These are phyloP conservation scores for Phytopythium mirpurense DNA, from an alignment of 352 stramenopile genomes.

Conservation along the genomic window DNA sequence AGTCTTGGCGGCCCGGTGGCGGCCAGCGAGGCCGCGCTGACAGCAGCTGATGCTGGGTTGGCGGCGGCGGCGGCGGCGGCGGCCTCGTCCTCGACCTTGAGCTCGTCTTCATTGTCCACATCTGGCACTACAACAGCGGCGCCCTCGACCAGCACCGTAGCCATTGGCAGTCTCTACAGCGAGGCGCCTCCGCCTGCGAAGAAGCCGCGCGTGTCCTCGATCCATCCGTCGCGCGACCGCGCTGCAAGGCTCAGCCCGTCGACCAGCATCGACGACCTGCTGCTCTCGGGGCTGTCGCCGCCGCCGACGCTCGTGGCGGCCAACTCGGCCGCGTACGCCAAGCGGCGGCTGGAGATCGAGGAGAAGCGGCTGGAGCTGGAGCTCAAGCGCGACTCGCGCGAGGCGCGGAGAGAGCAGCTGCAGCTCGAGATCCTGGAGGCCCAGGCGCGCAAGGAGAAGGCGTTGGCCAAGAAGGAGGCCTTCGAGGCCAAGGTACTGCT, in stretches of 20 bases:
- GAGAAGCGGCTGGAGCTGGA: conserved; percentile 53
- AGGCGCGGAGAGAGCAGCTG: conserved; percentile 31
- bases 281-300: conserved; percentile 2
- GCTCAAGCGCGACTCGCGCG: conserved; percentile 31
- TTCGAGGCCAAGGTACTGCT: conserved; percentile 42
- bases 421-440: conserved; percentile 43
- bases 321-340: conserved; percentile 16
- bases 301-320: neutral
- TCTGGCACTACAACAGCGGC: too few relatives aligned
- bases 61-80: neutral
- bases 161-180: neutral
- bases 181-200: conserved; percentile 9
- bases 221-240: conserved; percentile 1
- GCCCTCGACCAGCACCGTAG: neutral
- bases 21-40: neutral
- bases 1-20: neutral
- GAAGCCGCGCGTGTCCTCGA: conserved; percentile 12
- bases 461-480: conserved; percentile 34
- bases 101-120: too few relatives aligned
- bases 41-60: neutral
- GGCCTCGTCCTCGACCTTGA: neutral
- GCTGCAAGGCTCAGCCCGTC: neutral
- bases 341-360: conserved; percentile 44
- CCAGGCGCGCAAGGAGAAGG: conserved; percentile 30
- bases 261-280: conserved; percentile 17